Percentiles rank a stretch among this genome's conserved stretches.
Evolutionary conservation across 2,329 filamentous ascomycete genomes (phyloP).

Genomic region (Hymenotorrendiella dingleyae): DNA sequence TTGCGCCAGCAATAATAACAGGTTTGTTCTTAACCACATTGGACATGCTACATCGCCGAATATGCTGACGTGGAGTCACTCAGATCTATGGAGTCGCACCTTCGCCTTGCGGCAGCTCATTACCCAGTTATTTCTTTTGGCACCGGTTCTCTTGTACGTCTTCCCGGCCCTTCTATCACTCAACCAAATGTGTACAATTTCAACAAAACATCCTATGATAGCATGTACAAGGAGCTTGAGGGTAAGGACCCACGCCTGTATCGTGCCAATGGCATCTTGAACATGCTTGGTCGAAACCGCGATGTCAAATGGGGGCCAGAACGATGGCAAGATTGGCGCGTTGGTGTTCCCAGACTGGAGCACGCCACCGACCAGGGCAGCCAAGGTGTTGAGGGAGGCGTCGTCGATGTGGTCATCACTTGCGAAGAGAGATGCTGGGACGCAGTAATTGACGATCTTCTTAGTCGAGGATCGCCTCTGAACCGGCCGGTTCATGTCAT

Average conservation of each 20-base stretch:
- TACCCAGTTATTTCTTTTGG: conserved; percentile 99
- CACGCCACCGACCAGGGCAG: conserved; percentile 71
- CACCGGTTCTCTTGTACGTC: conserved; percentile 86
- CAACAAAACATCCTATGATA: conserved; percentile 92
- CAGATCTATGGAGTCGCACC: conserved; percentile 98
- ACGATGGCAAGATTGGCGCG: conserved; percentile 94
- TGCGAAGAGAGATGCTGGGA: conserved; percentile 99
- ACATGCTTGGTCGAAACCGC: conserved; percentile 91
- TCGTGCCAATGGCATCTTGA: conserved; percentile 83
- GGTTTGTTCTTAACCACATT: conserved; percentile 44
- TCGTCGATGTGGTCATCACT: conserved; percentile 92
- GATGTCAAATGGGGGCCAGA: conserved; percentile 93
- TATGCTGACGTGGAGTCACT: conserved; percentile 1
- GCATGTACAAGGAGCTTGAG: conserved; percentile 88
- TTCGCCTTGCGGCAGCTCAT: conserved; percentile 75
- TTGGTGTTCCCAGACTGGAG: conserved; percentile 76
- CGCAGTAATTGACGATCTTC: conserved; percentile 88
- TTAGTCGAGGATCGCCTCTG: conserved; percentile 76
- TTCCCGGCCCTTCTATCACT: conserved; percentile 84
- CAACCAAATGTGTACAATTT: conserved; percentile 98
- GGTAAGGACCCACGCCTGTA: conserved; percentile 84
- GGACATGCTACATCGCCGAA: background rate
- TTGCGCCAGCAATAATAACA: conserved; percentile 97
- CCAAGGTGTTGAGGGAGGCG: conserved; percentile 75
- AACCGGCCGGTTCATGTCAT: conserved; percentile 96